Conservation (phyloP, 140 eudicot species). For the Flaveria floridana region DNA sequence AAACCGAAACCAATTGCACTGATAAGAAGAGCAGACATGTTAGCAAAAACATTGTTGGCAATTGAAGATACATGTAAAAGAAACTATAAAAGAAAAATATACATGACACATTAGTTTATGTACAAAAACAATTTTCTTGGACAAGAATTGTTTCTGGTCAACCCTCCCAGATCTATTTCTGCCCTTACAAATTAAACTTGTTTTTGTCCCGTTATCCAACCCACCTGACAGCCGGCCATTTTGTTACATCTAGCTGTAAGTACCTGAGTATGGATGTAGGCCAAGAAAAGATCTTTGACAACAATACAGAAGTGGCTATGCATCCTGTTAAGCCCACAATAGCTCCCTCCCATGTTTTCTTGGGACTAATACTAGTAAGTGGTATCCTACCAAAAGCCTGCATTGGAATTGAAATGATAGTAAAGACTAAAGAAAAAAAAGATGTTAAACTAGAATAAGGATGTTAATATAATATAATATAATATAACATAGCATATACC, state of each 20-base stretch:
- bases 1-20: constrained; percentile 82
- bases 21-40: constrained; percentile 28
- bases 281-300: constrained; percentile 71
- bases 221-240: not conserved
- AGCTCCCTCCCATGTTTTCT: constrained; percentile 99
- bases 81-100: not conserved
- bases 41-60: constrained; percentile 10
- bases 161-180: not conserved
- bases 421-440: constrained; percentile 19
- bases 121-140: not conserved
- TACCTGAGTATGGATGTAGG: constrained; percentile 73
- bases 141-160: not conserved
- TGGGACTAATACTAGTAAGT: constrained; percentile 82
- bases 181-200: not conserved
- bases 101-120: not conserved
- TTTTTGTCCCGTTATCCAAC: not conserved
- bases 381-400: constrained; percentile 98
- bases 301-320: constrained; percentile 58
- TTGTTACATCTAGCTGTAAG: not conserved
- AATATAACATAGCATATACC: constrained; percentile 36
- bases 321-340: constrained; percentile 81
- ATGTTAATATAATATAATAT: not conserved
- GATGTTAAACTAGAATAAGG: not conserved
- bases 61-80: not conserved
- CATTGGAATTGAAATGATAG: constrained; percentile 18